Evolutionary conservation across 106 monocot genomes (phyloP), one percentile per base, ranked within the genome.

Genomic region (Allium cepa): DNA sequence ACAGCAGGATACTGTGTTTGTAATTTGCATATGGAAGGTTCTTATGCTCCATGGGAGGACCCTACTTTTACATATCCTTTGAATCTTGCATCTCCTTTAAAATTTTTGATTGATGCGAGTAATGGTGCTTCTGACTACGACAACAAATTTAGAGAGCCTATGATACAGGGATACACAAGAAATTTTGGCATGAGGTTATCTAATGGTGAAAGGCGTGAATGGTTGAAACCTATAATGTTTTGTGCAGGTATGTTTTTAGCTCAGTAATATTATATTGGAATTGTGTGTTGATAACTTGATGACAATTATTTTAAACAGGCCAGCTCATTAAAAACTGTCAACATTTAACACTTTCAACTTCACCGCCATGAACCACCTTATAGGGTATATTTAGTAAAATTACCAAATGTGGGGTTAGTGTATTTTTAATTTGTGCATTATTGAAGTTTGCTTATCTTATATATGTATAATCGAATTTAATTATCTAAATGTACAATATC

Each of bases 1-100:
- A 97, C 92, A n/a, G 86, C 96, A 68, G 92, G 96, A 17, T 97
- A 97, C 53, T 97, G 96, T 80, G 96, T 97, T 59, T 92, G 96
- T 9, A 97, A 92, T 69, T 88, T 97, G 71, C 80, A 76, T 12
- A 77, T 92, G 18, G 92, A 92, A 72, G 88, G 81, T 28, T 79
- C 96, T 15, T 78, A 72, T 79, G 83, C 91, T 50, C 95, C 88
- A 55, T 96, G 95, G 95, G 95, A 96, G 70, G 89, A 97, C 68
- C 53, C 71, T 45, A 80, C 86, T 13, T 92, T 97, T 71, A 45
- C 62, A 26, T 97, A 97, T 61, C 96, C 92, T 18, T 62, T 76
- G n/a, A 97, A 97, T 69, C 78, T 97, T 53, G 96, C 96, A 56
- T 46, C 96, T 56, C 82, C 96, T 56, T 50, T 97, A 62, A 88